phyloP scores from a whole-genome alignment of 179 eudicot genomes.

The Drosera spatulata region DNA sequence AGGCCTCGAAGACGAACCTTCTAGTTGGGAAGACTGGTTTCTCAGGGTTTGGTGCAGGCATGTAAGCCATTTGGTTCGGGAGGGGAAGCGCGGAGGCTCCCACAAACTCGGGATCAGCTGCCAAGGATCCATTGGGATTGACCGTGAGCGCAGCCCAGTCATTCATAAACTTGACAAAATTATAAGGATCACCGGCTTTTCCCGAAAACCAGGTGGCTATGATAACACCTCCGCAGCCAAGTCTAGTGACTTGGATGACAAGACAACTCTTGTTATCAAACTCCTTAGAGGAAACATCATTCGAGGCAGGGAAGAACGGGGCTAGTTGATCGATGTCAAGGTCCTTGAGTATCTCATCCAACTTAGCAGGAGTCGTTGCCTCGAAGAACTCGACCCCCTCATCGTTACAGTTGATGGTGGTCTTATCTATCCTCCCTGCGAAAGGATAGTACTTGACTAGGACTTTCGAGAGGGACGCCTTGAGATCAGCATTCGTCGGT shows the following conservation, averaged over 20 bases:
- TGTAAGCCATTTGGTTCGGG: no score
- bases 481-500: not conserved
- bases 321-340: not conserved
- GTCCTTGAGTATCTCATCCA: not conserved
- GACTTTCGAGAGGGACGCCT: slow-evolving; percentile 3
- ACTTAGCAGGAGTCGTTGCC: not conserved
- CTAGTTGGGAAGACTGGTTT: no score
- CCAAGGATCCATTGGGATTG: no score
- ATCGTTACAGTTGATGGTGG: slow-evolving; percentile 4
- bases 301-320: not conserved
- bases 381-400: slow-evolving; percentile 9
- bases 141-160: not conserved
- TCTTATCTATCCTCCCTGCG: slow-evolving; percentile 6
- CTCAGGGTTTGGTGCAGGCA: no score
- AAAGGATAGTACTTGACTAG: slow-evolving; percentile 9
- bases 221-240: slow-evolving; percentile 25
- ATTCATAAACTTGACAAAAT: slow-evolving; percentile 20
- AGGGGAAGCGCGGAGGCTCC: no score
- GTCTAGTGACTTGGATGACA: slow-evolving; percentile 19
- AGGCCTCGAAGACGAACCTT: no score
- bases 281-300: not conserved
- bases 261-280: slow-evolving; percentile 3
- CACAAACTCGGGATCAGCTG: no score
- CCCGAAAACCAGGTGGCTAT: slow-evolving; percentile 24
- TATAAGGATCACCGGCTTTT: slow-evolving; percentile 27